A percentile compares a stretch with the other conserved stretches of the same genome.
Evolutionary conservation across 306 rosid species (phyloP).

Genomic region (Albizia julibrissin): DNA sequence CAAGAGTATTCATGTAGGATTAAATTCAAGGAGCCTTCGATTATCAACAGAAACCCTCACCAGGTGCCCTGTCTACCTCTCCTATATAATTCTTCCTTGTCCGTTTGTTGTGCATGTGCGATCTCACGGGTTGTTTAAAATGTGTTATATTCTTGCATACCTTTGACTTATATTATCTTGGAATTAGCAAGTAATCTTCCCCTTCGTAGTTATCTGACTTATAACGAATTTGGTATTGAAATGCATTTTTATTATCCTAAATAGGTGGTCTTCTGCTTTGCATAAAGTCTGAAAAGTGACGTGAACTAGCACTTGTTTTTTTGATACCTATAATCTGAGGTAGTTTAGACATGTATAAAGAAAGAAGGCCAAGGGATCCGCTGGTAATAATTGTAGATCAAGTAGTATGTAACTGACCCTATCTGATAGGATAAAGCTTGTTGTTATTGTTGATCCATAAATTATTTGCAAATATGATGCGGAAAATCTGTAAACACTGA

Average conservation of each 20-base stretch:
- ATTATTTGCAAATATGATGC: not conserved
- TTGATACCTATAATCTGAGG: no score
- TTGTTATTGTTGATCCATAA: not conserved
- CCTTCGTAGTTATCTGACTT: not conserved
- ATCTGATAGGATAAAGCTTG: not conserved
- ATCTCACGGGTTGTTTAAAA: not conserved
- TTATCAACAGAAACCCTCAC: constrained; percentile 79
- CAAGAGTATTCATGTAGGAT: constrained; percentile 69
- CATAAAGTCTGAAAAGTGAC: not conserved
- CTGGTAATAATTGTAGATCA: no score
- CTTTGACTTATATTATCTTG: not conserved
- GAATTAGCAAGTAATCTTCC: not conserved
- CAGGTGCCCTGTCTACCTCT: constrained; percentile 59
- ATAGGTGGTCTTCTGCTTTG: not conserved
- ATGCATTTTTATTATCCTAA: not conserved
- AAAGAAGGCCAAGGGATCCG: no score
- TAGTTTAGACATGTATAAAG: no score
- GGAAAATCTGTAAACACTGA: not conserved
- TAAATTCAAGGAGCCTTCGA: constrained; percentile 90
- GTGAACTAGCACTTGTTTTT: not conserved
- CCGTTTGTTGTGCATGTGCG: not conserved
- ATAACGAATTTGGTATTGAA: not conserved
- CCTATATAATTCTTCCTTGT: constrained; percentile 9
- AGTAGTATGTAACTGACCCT: no score
- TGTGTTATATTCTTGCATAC: constrained; percentile 5